A percentile compares a stretch with the other conserved stretches of the same genome.
Conservation (phyloP, 805 yeast genomes). For the Maudiozyma serrabonitensis region DNA sequence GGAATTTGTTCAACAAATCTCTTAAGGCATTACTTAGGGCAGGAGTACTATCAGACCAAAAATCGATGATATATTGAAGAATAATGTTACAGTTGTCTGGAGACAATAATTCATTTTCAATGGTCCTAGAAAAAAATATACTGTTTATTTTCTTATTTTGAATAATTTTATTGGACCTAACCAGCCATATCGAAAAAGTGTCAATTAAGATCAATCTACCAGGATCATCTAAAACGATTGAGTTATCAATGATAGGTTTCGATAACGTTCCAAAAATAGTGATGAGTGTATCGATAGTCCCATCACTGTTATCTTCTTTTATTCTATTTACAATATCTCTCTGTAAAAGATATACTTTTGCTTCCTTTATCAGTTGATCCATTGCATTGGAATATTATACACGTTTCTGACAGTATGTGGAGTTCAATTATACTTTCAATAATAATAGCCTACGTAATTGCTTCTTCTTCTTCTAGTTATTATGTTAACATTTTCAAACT, state of each 20-base stretch:
- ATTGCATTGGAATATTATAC: no score
- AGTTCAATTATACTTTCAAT: no score
- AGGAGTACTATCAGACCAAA: conserved; percentile 62
- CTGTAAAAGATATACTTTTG: not conserved
- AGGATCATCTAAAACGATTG: conserved; percentile 6
- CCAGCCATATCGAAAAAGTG: conserved; percentile 53
- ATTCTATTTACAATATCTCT: conserved; percentile 1
- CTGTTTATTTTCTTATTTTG: conserved; percentile 13
- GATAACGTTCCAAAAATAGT: conserved; percentile 5
- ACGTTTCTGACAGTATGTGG: no score
- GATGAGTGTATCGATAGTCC: conserved; percentile 4
- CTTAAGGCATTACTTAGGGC: conserved; percentile 61
- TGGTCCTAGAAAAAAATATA: conserved; percentile 4
- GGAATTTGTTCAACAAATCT: conserved; percentile 48
- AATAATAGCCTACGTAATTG: no score
- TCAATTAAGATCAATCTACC: conserved; percentile 41
- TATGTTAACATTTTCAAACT: no score
- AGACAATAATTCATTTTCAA: conserved; percentile 12
- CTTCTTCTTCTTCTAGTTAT: no score
- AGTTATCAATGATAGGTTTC: conserved; percentile 4
- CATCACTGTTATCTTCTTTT: not conserved
- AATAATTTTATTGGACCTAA: conserved; percentile 40
- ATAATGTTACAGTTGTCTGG: conserved; percentile 25
- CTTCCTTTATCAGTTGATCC: not conserved
- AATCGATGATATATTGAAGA: conserved; percentile 50